Base-by-base conservation (phyloP, 306 rosid genomes). In the Gillenia trifoliata region DNA sequence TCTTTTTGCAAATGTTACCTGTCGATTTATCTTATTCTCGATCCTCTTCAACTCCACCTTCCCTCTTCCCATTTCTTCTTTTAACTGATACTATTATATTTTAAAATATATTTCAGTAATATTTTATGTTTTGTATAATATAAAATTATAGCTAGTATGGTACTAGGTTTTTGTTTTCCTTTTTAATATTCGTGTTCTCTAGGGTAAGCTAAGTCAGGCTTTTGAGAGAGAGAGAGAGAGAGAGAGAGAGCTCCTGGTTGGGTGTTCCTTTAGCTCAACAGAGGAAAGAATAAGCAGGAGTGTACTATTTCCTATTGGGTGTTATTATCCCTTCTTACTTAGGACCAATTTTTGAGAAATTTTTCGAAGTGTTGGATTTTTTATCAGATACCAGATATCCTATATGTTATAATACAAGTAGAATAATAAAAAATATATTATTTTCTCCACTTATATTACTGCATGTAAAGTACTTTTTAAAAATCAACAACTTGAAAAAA, bases 41-140 rank as follows among this genome's bases (percentile, higher is more conserved):
- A 92, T 92, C 81, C 95, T 92, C 91, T 89, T 92, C 83, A 92
- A 66, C 85, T 89, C 93, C 74, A 92, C 96, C 79, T 78, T 89
- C 61, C 97, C 97, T 62, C 97, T 92, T 13, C 97, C 97, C 97
- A 92, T 89, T 89, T 29, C 17, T 34, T 33, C 17, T 63, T 1
- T 40, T 13, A 34, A 47, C 52, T 45, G 17, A 3, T 56, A 3
- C 64, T 56, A 4, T 4, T 73, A 43, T 43, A 11, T 40, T 4
- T 16, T 8, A 3, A 28, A 28, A 15, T 16, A 47, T 50, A 54
- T n/a, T 30, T 17, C 20, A 22, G 20, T 47, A 5, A 54, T 16
- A 28, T 28, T 45, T 10, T 2, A 68, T 13, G 17, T 67, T 6
- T 2, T 43, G 3, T 68, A 15, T 28, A 45, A 22, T 13, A 23